Percentiles rank a stretch among this genome's conserved stretches.
Conservation (phyloP, 2,329 filamentous ascomycete species). For the Eurotiales sp. region DNA sequence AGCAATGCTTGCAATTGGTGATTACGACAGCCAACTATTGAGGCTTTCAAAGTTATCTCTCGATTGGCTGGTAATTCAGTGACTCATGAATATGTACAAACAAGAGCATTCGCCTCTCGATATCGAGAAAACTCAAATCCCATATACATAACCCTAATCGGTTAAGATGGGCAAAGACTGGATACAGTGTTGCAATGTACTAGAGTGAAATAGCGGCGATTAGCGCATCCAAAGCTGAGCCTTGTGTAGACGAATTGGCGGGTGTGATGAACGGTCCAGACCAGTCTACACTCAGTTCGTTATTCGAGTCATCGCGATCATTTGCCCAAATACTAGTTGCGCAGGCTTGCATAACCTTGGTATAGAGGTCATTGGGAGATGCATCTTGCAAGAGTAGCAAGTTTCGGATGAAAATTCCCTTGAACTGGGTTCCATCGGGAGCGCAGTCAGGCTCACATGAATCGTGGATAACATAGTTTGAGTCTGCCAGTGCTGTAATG, state of each 20-base stretch:
- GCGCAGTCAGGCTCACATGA: conserved; percentile 52
- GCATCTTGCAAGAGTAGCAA: conserved; percentile 55
- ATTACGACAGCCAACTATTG: background rate
- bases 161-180: no score
- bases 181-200: no score
- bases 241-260: conserved; percentile 58
- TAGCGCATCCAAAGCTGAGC: conserved; percentile 62
- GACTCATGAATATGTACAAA: background rate
- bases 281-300: conserved; percentile 62
- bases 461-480: conserved; percentile 51
- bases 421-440: conserved; percentile 61
- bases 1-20: background rate
- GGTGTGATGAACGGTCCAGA: conserved; percentile 54
- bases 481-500: conserved; percentile 44
- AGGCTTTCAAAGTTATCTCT: no score
- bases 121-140: no score
- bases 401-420: conserved; percentile 67
- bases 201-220: conserved; percentile 51
- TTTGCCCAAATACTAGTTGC: conserved; percentile 64
- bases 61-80: background rate
- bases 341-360: conserved; percentile 56
- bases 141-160: no score
- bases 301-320: conserved; percentile 46
- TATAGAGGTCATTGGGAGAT: conserved; percentile 49
- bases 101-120: background rate